Conservation (phyloP, 768 basidiomycete species). For the Amanita jacksonii region DNA sequence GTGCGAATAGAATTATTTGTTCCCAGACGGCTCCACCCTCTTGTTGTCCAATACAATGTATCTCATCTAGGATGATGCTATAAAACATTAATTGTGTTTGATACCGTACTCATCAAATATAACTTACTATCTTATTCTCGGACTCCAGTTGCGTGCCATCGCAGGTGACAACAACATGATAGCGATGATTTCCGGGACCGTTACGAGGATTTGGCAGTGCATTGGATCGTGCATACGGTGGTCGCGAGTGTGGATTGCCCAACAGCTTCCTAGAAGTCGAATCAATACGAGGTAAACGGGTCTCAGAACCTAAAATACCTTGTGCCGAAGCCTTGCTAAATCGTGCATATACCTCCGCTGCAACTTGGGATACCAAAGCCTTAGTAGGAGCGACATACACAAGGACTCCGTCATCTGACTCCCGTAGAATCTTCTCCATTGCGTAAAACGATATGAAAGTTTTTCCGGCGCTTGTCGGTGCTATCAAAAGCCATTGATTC, state of each 20-base stretch:
- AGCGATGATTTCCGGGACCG: slow-evolving; percentile 61
- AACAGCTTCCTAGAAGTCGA: slow-evolving; percentile 36
- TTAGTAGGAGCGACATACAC: slow-evolving; percentile 74
- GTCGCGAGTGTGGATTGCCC: slow-evolving; percentile 62
- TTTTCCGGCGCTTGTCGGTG: slow-evolving; percentile 66
- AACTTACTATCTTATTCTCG: slow-evolving; percentile 47
- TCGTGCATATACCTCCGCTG: slow-evolving; percentile 65
- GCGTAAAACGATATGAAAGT: slow-evolving; percentile 74
- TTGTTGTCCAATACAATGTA: slow-evolving; percentile 62
- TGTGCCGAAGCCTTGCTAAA: slow-evolving; percentile 43
- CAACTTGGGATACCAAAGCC: slow-evolving; percentile 61
- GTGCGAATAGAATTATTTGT: slow-evolving; percentile 60
- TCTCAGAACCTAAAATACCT: slow-evolving; percentile 19
- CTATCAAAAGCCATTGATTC: slow-evolving; percentile 28
- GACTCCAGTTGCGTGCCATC: slow-evolving; percentile 51
- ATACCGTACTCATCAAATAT: neutral
- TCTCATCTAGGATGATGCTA: slow-evolving; percentile 63
- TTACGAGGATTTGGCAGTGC: slow-evolving; percentile 65
- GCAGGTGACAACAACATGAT: slow-evolving; percentile 64
- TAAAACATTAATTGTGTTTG: slow-evolving; percentile 3
- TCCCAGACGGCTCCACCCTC: slow-evolving; percentile 68
- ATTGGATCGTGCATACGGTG: slow-evolving; percentile 52
- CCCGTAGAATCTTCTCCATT: slow-evolving; percentile 58
- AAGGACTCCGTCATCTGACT: slow-evolving; percentile 55
- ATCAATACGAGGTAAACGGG: neutral